Evolutionary conservation across 306 rosid species (phyloP).

Genomic region (Oemleria cerasiformis): DNA sequence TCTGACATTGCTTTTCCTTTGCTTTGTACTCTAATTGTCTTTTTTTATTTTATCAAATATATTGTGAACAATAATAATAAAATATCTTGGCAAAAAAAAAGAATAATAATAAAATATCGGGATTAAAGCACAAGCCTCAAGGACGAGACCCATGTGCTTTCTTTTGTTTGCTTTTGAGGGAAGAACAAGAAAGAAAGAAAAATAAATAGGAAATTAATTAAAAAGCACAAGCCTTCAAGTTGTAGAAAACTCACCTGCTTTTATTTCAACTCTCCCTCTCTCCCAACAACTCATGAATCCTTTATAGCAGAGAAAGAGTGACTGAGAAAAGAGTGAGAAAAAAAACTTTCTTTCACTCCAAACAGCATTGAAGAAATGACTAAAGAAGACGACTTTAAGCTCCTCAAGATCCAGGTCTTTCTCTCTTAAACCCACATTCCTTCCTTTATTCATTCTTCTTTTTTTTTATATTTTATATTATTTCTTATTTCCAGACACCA

Average conservation of each 20-base stretch:
- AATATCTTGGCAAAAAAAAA: too few species aligned
- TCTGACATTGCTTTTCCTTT: neutral
- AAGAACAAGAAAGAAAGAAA: neutral
- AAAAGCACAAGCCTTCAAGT: slow-evolving; percentile 15
- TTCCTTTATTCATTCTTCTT: slow-evolving; percentile 23
- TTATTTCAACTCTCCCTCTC: slow-evolving; percentile 13
- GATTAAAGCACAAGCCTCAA: neutral
- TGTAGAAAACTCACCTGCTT: slow-evolving; percentile 11
- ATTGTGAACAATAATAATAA: too few species aligned
- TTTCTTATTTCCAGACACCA: slow-evolving; percentile 8
- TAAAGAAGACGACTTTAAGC: slow-evolving; percentile 93
- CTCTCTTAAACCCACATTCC: slow-evolving; percentile 30
- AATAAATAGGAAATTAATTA: neutral
- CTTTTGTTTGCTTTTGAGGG: slow-evolving; percentile 43
- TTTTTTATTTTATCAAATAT: neutral
- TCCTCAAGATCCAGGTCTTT: slow-evolving; percentile 88
- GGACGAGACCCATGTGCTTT: slow-evolving; percentile 46
- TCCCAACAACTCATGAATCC: slow-evolving; percentile 15
- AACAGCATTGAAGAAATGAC: slow-evolving; percentile 77
- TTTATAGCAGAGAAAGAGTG: slow-evolving; percentile 4
- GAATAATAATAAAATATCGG: slow-evolving; percentile 9
- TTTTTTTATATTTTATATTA: neutral
- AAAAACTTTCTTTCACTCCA: slow-evolving; percentile 28
- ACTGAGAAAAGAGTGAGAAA: slow-evolving; percentile 20
- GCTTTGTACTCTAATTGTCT: neutral